Conservation (phyloP, 1,284 basidiomycete species). For the Apiotrichum gamsii region DNA sequence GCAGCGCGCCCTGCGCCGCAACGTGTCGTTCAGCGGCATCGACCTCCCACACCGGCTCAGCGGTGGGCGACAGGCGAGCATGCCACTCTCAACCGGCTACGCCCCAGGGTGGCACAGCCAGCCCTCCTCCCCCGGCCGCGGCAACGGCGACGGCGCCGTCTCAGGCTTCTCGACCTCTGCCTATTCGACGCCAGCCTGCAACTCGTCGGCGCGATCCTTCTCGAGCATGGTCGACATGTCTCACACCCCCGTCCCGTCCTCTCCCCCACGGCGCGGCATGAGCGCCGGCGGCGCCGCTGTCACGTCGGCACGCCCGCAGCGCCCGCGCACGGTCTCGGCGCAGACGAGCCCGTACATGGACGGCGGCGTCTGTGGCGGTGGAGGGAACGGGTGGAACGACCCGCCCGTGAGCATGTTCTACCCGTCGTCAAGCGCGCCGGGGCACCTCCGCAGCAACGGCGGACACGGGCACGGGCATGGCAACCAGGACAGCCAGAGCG, state of each 20-base stretch:
- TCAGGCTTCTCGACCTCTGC: neutral
- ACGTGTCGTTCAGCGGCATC: neutral
- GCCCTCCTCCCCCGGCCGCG: constrained; percentile 9
- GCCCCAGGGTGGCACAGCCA: constrained; percentile 1
- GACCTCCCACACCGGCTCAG: neutral
- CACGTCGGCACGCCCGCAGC: neutral
- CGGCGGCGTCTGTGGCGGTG: no score
- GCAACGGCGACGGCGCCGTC: neutral
- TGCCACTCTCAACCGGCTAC: constrained; percentile 5
- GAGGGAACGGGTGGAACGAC: constrained; percentile 46
- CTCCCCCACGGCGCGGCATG: constrained; percentile 1
- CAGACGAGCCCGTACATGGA: neutral
- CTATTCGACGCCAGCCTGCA: neutral
- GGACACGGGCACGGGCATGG: no score
- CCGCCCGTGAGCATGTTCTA: constrained; percentile 33
- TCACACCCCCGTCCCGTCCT: neutral
- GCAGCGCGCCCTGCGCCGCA: constrained; percentile 2
- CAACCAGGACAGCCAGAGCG: no score
- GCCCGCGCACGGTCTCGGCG: neutral
- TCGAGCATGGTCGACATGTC: constrained; percentile 3
- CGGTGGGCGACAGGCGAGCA: neutral
- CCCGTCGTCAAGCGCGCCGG: no score
- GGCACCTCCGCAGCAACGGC: no score
- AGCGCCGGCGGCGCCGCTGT: neutral
- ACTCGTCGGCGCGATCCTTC: neutral